Percentiles rank a stretch among this genome's conserved stretches.
phyloP scores from a whole-genome alignment of 805 yeast genomes.

The Candida railenensis region DNA sequence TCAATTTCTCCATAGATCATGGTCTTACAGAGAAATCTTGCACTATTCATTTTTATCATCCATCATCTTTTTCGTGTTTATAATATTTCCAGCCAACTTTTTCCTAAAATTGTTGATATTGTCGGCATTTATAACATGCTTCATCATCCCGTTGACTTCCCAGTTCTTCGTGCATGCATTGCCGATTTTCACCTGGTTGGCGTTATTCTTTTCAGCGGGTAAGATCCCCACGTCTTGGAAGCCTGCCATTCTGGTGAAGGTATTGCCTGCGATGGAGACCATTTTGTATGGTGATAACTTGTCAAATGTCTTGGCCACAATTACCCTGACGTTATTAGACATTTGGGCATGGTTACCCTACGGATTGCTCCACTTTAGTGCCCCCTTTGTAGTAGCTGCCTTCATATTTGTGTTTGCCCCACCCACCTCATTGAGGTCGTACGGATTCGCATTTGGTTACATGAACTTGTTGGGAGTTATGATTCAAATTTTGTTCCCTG shows the following conservation, averaged over 20 bases:
- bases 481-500: slow-evolving; percentile 80
- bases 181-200: slow-evolving; percentile 85
- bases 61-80: slow-evolving; percentile 57
- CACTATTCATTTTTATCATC: slow-evolving; percentile 51
- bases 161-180: slow-evolving; percentile 83
- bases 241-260: slow-evolving; percentile 87
- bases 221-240: slow-evolving; percentile 72
- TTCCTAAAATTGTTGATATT: slow-evolving; percentile 39
- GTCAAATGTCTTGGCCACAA: slow-evolving; percentile 76
- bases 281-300: slow-evolving; percentile 89
- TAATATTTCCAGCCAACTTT: slow-evolving; percentile 56
- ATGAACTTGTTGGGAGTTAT: slow-evolving; percentile 87
- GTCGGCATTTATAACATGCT: slow-evolving; percentile 43
- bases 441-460: slow-evolving; percentile 92
- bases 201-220: slow-evolving; percentile 74
- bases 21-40: slow-evolving; percentile 47
- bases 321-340: slow-evolving; percentile 64
- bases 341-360: slow-evolving; percentile 95
- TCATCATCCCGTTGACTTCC: slow-evolving; percentile 69
- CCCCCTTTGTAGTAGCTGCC: slow-evolving; percentile 83
- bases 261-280: slow-evolving; percentile 89
- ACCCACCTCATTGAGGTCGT: slow-evolving; percentile 78
- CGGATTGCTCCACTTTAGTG: slow-evolving; percentile 85
- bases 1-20: slow-evolving; percentile 41
- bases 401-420: slow-evolving; percentile 86